These are phyloP conservation scores for Termitomyces eurrhizus DNA, from an alignment of 768 basidiomycete species.

Conservation along the genomic window DNA sequence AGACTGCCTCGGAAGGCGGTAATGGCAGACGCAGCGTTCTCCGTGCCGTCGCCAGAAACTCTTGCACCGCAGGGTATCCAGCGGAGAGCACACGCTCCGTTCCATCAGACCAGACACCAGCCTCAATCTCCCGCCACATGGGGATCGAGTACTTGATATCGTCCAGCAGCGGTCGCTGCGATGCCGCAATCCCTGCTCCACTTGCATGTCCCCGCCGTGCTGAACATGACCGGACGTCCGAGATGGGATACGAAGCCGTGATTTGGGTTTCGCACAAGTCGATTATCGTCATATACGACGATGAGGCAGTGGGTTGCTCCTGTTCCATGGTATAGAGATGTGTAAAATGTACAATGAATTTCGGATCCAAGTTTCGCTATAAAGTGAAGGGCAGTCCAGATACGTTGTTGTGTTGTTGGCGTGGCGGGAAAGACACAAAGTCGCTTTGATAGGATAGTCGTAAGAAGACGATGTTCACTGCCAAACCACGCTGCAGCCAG, in stretches of 20 bases:
- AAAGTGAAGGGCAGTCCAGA: constrained; percentile 3
- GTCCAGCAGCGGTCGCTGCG: constrained; percentile 1
- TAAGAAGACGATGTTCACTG: constrained; percentile 21
- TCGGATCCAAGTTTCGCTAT: not conserved
- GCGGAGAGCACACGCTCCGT: constrained; percentile 38
- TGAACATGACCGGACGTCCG: constrained; percentile 31
- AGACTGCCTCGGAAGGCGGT: constrained; percentile 39
- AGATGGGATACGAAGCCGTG: constrained; percentile 30
- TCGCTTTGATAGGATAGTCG: constrained; percentile 12
- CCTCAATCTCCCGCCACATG: constrained; percentile 25
- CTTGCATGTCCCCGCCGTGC: constrained; percentile 1
- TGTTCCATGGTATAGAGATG: constrained; percentile 9
- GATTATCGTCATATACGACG: constrained; percentile 14
- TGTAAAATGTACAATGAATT: constrained; percentile 6
- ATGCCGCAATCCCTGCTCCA: constrained; percentile 10
- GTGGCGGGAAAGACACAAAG: constrained; percentile 3
- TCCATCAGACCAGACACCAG: constrained; percentile 38
- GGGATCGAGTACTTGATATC: constrained; percentile 22
- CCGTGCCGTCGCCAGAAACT: constrained; percentile 42
- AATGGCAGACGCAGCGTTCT: constrained; percentile 33
- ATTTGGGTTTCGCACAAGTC: constrained; percentile 19
- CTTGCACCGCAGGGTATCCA: constrained; percentile 44
- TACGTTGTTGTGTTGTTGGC: constrained; percentile 1
- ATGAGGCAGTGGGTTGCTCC: constrained; percentile 10
- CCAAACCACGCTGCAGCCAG: constrained; percentile 25